Evolutionary conservation across 139 green algal genomes (phyloP).

Genomic region (Diplosphaera chodatii): DNA sequence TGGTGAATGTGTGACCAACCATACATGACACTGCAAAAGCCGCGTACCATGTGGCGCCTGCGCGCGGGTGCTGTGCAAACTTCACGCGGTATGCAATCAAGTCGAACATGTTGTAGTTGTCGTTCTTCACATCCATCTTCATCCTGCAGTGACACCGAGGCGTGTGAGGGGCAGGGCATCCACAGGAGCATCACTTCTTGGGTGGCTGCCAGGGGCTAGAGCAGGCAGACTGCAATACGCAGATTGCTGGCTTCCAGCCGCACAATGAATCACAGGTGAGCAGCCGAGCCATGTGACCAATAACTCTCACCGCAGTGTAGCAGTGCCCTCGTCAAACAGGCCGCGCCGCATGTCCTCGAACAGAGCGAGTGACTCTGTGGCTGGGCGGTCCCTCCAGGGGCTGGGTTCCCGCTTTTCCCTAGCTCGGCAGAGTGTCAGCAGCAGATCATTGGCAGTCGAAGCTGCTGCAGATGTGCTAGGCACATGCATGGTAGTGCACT

Average conservation of each 20-base stretch:
- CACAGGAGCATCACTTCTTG: no score
- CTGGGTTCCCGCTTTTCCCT: conserved; percentile 66
- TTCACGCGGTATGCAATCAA: conserved; percentile 97
- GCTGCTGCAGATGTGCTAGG: no score
- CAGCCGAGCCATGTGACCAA: no score
- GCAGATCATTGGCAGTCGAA: no score
- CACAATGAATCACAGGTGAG: no score
- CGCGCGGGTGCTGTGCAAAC: conserved; percentile 82
- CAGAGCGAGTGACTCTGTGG: conserved; percentile 81
- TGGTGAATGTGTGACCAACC: no score
- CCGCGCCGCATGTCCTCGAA: conserved; percentile 96
- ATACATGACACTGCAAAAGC: no score
- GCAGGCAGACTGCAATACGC: no score
- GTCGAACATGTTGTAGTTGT: conserved; percentile 98
- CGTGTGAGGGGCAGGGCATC: neutral
- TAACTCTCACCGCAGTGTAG: conserved; percentile 72
- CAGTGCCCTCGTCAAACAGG: conserved; percentile 84
- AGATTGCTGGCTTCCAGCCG: no score
- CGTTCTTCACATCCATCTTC: conserved; percentile 81
- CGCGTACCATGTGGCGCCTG: conserved; percentile 65
- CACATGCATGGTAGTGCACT: no score
- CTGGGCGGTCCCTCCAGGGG: conserved; percentile 85
- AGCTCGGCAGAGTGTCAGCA: no score
- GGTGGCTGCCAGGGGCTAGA: no score
- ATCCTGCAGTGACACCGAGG: conserved; percentile 17